Conservation (phyloP, 2,329 filamentous ascomycete species). For the Ophiostoma himal-ulmi region DNA sequence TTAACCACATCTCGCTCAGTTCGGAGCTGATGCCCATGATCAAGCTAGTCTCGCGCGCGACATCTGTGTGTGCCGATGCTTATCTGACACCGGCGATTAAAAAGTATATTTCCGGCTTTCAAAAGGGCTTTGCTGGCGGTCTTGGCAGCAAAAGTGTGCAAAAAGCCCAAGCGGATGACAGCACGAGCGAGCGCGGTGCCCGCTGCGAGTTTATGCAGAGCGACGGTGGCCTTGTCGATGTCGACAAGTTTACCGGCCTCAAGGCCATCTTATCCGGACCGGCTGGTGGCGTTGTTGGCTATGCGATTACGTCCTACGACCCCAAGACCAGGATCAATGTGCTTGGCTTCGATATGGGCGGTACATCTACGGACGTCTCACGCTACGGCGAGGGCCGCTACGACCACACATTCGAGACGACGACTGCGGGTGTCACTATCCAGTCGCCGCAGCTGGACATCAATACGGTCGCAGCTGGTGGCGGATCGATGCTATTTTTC, state of each 20-base stretch:
- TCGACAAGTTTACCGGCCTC: constrained; percentile 75
- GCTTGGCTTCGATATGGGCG: constrained; percentile 95
- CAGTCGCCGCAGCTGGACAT: constrained; percentile 90
- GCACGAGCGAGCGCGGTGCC: constrained; percentile 49
- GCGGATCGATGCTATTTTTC: constrained; percentile 79
- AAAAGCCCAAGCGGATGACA: constrained; percentile 44
- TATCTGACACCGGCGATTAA: constrained; percentile 75
- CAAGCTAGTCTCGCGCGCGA: constrained; percentile 69
- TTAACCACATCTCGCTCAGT: constrained; percentile 73
- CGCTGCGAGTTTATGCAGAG: constrained; percentile 95
- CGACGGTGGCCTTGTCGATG: constrained; percentile 67
- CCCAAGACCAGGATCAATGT: constrained; percentile 73
- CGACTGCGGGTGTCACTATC: constrained; percentile 74
- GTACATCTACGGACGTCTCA: constrained; percentile 86
- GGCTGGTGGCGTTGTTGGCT: constrained; percentile 89
- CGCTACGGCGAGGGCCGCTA: constrained; percentile 79
- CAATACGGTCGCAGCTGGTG: constrained; percentile 89
- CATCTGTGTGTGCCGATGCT: constrained; percentile 72
- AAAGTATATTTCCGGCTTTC: constrained; percentile 69
- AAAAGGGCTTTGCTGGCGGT: constrained; percentile 72
- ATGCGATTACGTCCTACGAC: constrained; percentile 87
- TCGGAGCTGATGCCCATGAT: constrained; percentile 88
- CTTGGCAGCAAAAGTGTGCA: constrained; percentile 66
- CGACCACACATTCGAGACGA: constrained; percentile 87
- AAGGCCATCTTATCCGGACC: constrained; percentile 83